Evolutionary conservation across 2,329 filamentous ascomycete species (phyloP), one percentile per base, ranked within the genome.

Genomic region (Verticillium nonalfalfae): DNA sequence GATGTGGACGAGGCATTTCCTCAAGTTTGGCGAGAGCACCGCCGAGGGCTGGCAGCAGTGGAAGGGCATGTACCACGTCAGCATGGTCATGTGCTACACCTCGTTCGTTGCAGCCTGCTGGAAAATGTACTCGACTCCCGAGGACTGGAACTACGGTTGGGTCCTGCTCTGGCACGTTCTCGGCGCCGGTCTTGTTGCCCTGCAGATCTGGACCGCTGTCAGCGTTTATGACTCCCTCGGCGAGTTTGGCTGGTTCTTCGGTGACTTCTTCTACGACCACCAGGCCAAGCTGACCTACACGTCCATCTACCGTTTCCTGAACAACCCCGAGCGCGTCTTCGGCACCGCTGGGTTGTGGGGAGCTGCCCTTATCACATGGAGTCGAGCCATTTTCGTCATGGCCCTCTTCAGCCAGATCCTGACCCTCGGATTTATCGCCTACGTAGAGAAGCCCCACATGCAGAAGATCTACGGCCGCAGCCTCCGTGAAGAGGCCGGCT

Each of bases 221-320:
- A 97, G 93, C 74, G 93, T 98, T 67, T 96, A 98, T 74, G 93
- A 97, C 58, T 96, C 92, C 1, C 85, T 99, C 0, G 95, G 95
- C 61, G 95, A 99, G 71, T 99, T 98, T 70, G 95, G 95, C 68
- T 99, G 94, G 94, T 98, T 98, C 80, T 98, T 93, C 71, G 95
- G 95, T 18, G 95, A 99, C 73, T 99, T 98, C 80, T 98, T 99
- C 81, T 97, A 95, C 72, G 92, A 97, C 64, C 89, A 91, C 56
- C 86, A 88, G 11, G 89, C 89, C 13, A 96, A 95, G 76, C 82
- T 98, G 64, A 98, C 91, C 0, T 99, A 99, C 76, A 93, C 90
- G 67, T 96, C 94, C 64, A 99, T 99, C 69, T 99, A 99, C 75
- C 92, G 95, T 57, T 99, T 96, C 77, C 81, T 99, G 67, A 99